These are phyloP conservation scores for Diaporthe helianthi DNA, from an alignment of 2,329 filamentous ascomycete species.

Conservation along the genomic window DNA sequence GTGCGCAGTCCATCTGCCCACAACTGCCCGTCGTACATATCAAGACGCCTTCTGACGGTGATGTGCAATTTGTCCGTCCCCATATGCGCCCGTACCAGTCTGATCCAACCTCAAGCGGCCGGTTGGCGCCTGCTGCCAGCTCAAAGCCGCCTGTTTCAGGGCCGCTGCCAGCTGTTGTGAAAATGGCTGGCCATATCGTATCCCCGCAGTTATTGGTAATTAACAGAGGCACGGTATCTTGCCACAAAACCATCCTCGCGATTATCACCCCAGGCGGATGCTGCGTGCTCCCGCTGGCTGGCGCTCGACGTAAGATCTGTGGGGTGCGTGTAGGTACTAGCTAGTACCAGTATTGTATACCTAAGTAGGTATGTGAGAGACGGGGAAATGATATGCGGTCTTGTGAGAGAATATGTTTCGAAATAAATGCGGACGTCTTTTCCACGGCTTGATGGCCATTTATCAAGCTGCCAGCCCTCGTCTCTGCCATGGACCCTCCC, in stretches of 20 bases:
- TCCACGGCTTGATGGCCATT: slow-evolving; percentile 31
- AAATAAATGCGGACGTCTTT: not conserved
- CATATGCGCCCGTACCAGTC: slow-evolving; percentile 85
- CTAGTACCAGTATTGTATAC: too few relatives aligned
- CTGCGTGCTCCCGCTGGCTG: not conserved
- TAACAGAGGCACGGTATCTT: slow-evolving; percentile 61
- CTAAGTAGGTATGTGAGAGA: not conserved
- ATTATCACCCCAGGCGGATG: not conserved
- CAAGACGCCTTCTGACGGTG: slow-evolving; percentile 63
- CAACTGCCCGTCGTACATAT: slow-evolving; percentile 56
- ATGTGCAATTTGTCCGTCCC: slow-evolving; percentile 85
- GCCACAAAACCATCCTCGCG: slow-evolving; percentile 32
- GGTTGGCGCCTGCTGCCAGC: slow-evolving; percentile 64
- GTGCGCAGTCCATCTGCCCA: slow-evolving; percentile 61
- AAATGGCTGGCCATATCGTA: slow-evolving; percentile 78
- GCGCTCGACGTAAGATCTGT: not conserved
- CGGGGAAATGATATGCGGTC: not conserved
- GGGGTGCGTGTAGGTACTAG: not conserved
- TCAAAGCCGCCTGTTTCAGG: slow-evolving; percentile 74
- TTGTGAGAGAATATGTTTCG: slow-evolving; percentile 3
- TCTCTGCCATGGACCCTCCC: slow-evolving; percentile 27
- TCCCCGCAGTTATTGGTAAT: slow-evolving; percentile 76
- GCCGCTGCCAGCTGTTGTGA: slow-evolving; percentile 74
- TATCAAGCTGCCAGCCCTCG: slow-evolving; percentile 41
- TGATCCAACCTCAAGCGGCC: slow-evolving; percentile 68